These are phyloP conservation scores for Metarhizium anisopliae DNA, from an alignment of 2,329 filamentous ascomycete species.

Conservation along the genomic window DNA sequence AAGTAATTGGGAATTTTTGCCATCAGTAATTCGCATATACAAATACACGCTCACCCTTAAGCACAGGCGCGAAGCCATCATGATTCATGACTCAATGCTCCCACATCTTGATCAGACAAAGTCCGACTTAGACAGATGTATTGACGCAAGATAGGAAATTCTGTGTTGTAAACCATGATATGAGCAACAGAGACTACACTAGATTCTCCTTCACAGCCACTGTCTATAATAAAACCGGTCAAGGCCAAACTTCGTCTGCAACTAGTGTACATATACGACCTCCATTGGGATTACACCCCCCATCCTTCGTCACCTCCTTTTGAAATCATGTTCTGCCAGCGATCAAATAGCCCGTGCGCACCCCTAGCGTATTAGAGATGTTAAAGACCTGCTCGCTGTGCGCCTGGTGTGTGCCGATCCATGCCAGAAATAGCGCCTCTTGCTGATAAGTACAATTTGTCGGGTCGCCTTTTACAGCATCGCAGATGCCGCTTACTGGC, in stretches of 20 bases:
- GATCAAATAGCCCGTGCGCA: conserved; percentile 2
- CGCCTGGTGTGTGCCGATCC: conserved; percentile 13
- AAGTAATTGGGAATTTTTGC: neutral
- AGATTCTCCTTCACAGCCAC: conserved; percentile 31
- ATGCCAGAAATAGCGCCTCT: conserved; percentile 14
- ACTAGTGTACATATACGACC: conserved; percentile 43
- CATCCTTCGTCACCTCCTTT: neutral
- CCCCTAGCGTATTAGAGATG: conserved; percentile 6
- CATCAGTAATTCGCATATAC: no score
- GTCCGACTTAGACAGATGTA: neutral
- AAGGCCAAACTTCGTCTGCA: conserved; percentile 33
- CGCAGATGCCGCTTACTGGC: conserved; percentile 30
- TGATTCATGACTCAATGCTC: neutral
- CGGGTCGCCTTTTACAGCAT: conserved; percentile 18
- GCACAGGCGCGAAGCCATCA: neutral
- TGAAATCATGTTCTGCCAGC: conserved; percentile 1
- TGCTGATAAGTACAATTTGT: conserved; percentile 26
- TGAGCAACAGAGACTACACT: conserved; percentile 29
- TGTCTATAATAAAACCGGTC: conserved; percentile 38
- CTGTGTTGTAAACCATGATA: conserved; percentile 13
- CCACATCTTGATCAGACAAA: neutral
- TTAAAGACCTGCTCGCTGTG: conserved; percentile 14
- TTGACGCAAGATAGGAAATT: neutral
- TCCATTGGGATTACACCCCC: conserved; percentile 5
- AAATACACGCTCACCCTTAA: no score